These are phyloP conservation scores for Tilletia caries DNA, from an alignment of 1,284 basidiomycete genomes.

Conservation along the genomic window DNA sequence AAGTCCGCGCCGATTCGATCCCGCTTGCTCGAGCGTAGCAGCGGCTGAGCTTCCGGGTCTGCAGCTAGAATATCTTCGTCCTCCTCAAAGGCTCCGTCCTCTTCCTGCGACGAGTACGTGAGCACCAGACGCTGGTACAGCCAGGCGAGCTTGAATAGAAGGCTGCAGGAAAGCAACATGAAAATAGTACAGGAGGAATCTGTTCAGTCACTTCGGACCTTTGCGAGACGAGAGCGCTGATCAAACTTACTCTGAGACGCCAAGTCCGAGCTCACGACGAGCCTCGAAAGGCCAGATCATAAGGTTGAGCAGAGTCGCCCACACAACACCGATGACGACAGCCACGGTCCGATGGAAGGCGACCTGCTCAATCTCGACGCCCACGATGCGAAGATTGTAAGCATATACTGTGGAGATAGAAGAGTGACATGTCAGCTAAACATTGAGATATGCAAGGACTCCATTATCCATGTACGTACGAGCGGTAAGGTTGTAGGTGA, in stretches of 20 bases:
- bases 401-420: constrained; percentile 56
- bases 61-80: constrained; percentile 13
- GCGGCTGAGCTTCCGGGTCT: constrained; percentile 27
- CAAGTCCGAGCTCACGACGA: constrained; percentile 75
- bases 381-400: constrained; percentile 74
- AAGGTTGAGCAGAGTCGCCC: constrained; percentile 80
- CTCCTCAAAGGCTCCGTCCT: neutral
- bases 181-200: too few species aligned
- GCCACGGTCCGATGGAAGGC: constrained; percentile 73
- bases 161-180: too few species aligned
- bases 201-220: too few species aligned
- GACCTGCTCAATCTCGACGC: constrained; percentile 69
- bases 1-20: constrained; percentile 29
- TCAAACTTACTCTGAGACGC: constrained; percentile 72
- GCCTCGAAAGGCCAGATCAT: constrained; percentile 96
- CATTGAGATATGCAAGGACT: too few species aligned
- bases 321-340: constrained; percentile 82
- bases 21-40: constrained; percentile 25
- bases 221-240: neutral
- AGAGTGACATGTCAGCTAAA: constrained; percentile 22
- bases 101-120: constrained; percentile 34
- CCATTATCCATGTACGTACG: constrained; percentile 65
- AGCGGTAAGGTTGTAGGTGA: constrained; percentile 80
- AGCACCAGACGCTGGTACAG: constrained; percentile 46
- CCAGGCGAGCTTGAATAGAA: constrained; percentile 47